A percentile compares a stretch with the other conserved stretches of the same genome.
These are phyloP conservation scores for Lichina pygmaea DNA, from an alignment of 495 filamentous ascomycete genomes.

Conservation along the genomic window DNA sequence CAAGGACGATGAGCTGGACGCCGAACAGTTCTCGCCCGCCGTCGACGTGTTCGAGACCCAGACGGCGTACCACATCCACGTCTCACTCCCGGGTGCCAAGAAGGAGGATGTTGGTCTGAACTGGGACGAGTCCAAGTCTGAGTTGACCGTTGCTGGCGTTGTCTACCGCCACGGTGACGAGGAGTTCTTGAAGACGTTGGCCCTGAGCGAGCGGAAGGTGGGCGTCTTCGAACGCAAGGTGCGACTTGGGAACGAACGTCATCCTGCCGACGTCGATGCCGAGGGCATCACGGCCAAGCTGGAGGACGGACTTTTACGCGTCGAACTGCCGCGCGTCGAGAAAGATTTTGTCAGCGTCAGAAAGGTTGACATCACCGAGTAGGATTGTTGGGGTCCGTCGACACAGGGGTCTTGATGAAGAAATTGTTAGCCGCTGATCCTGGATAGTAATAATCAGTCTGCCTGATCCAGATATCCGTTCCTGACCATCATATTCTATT, in stretches of 20 bases:
- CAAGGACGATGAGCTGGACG: neutral
- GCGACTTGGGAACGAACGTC: slow-evolving; percentile 22
- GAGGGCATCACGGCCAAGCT: slow-evolving; percentile 43
- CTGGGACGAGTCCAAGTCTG: slow-evolving; percentile 39
- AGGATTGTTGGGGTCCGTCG: neutral
- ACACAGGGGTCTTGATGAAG: too few relatives aligned
- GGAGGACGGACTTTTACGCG: slow-evolving; percentile 36
- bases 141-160: slow-evolving; percentile 39
- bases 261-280: slow-evolving; percentile 33
- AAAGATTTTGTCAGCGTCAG: slow-evolving; percentile 12
- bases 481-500: too few relatives aligned
- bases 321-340: slow-evolving; percentile 39
- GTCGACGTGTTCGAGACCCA: slow-evolving; percentile 48
- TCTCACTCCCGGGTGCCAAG: slow-evolving; percentile 49
- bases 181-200: slow-evolving; percentile 37
- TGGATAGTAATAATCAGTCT: too few relatives aligned
- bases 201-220: slow-evolving; percentile 32
- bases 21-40: slow-evolving; percentile 30
- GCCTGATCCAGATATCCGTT: too few relatives aligned
- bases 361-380: slow-evolving; percentile 13
- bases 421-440: too few relatives aligned
- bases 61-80: slow-evolving; percentile 33
- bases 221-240: slow-evolving; percentile 51
- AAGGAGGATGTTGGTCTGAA: slow-evolving; percentile 53
- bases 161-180: slow-evolving; percentile 46